Evolutionary conservation across 1,284 basidiomycete genomes (phyloP), one percentile per base, ranked within the genome.

Genomic region (Marasmius sp.): DNA sequence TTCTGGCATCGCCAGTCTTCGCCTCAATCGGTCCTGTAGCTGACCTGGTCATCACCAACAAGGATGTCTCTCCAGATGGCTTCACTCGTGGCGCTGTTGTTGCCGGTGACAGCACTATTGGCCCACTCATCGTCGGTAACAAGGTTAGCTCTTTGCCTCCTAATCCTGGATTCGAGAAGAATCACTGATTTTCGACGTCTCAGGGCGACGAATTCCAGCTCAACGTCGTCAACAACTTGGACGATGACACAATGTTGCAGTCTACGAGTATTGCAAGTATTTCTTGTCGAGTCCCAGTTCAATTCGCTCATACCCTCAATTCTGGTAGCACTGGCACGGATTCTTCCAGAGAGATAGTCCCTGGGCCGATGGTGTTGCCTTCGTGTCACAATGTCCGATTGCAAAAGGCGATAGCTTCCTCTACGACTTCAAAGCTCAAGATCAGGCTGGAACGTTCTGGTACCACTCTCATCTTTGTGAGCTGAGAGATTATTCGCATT

Each of bases 361-460:
- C 53, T 76, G 71, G 70, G 70, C 70, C 7, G 78, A 79, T 57
- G 78, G 77, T 16, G 64, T 68, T 33, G 60, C 67, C 0, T 72
- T 70, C 18, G 73, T 79, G 2, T 72, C 65, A 51, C 77, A 81
- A 61, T 81, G 79, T 52, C 80, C 82, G 0, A 79, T 81, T 49
- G 67, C 71, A 39, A 68, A 79, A 11, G 61, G 66, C 7, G 59
- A 71, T 58, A 69, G 66, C 8, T 77, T 79, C 65, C 60, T 72
- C 1, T 75, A 83, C 63, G 55, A 71, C 33, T 77, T 74, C 65
- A 58, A 55, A 12, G 72, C 71, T 7, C 65, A 64, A 7, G 67
- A 69, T 60, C 80, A 80, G 63, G 70, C 75, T 11, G 77, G 79
- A 48, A 83, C 79, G 10, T 79, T 73, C 60, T 79, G 77, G 77